Percentiles rank a stretch among this genome's conserved stretches.
Conservation (phyloP, 495 filamentous ascomycete genomes). For the Friedmanniomyces simplex region DNA sequence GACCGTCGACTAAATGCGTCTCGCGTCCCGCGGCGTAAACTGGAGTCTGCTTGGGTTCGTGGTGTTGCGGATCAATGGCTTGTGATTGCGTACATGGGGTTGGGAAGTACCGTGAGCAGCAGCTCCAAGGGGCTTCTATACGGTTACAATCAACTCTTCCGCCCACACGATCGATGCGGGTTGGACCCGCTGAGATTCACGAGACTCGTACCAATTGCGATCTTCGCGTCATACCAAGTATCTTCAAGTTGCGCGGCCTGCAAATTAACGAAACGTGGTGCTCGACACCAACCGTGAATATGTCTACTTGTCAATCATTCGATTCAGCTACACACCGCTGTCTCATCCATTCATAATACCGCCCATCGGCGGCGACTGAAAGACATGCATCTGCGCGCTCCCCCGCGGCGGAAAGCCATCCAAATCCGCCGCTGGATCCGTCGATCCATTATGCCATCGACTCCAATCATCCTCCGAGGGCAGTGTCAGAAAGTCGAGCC, state of each 20-base stretch:
- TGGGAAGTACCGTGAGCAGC: too few species aligned
- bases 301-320: neutral
- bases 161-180: too few species aligned
- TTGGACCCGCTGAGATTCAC: too few species aligned
- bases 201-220: too few species aligned
- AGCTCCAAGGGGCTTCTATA: too few species aligned
- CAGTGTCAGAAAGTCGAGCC: conserved; percentile 5
- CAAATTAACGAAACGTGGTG: too few species aligned
- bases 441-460: conserved; percentile 5
- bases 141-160: too few species aligned
- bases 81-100: neutral
- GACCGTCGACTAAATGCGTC: neutral
- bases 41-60: neutral
- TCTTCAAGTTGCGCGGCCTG: too few species aligned
- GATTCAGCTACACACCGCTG: neutral
- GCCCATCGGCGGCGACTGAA: neutral
- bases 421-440: conserved; percentile 19
- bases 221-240: too few species aligned
- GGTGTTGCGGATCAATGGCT: neutral
- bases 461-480: conserved; percentile 8
- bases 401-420: conserved; percentile 25
- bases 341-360: conserved; percentile 3
- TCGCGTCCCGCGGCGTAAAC: neutral
- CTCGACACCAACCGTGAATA: too few species aligned
- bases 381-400: neutral